Evolutionary conservation across 306 rosid genomes (phyloP).

Genomic region (Crotalaria pallida): DNA sequence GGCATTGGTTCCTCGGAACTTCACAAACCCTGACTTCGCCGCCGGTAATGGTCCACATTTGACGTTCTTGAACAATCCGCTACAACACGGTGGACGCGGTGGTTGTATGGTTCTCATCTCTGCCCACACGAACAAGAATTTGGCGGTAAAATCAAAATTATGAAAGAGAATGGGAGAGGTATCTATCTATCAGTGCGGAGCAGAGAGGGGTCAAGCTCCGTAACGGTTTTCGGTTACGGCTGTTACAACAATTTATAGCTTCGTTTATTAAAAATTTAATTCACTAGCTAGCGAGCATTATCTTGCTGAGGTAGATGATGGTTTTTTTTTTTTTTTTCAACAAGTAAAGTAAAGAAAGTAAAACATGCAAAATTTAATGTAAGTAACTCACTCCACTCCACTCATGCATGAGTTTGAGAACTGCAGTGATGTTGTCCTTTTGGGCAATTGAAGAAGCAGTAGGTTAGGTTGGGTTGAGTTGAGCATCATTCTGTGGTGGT

Average conservation of each 20-base stretch:
- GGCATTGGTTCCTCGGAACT: slow-evolving; percentile 30
- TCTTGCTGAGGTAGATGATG: neutral
- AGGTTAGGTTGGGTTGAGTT: neutral
- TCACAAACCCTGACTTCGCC: slow-evolving; percentile 31
- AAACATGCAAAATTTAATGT: neutral
- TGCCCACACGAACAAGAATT: neutral
- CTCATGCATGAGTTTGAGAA: neutral
- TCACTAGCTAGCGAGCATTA: too few species aligned
- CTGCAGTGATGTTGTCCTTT: neutral
- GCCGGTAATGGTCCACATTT: slow-evolving; percentile 26
- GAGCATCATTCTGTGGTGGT: neutral
- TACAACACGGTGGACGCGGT: neutral
- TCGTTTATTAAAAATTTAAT: neutral
- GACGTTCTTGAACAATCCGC: slow-evolving; percentile 13
- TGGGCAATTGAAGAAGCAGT: neutral
- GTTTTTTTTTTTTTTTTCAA: neutral
- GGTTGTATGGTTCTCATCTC: slow-evolving; percentile 34
- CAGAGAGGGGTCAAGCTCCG: neutral
- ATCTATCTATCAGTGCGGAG: too few species aligned
- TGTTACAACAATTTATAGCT: neutral
- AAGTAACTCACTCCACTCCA: too few species aligned
- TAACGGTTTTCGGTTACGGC: slow-evolving; percentile 27
- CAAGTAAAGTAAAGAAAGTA: neutral
- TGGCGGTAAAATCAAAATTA: neutral
- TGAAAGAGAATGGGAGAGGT: neutral